Percentiles rank a stretch among this genome's conserved stretches.
Evolutionary conservation across 2,329 filamentous ascomycete species (phyloP).

Genomic region (Cladophialophora carrionii): DNA sequence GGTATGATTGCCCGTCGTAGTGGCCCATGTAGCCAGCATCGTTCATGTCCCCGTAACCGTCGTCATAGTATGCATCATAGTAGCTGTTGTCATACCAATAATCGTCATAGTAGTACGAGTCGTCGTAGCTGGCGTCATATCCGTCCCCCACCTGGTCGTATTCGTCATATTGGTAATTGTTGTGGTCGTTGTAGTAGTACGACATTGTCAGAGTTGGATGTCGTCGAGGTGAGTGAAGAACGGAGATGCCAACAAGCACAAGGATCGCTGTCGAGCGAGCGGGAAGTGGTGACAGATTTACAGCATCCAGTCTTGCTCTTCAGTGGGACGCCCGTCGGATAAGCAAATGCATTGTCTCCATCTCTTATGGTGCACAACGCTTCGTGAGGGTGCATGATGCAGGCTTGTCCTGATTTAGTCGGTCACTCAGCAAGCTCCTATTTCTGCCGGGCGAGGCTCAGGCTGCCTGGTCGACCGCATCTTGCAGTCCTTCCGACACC

Average conservation of each 20-base stretch:
- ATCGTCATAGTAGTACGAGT: conserved; percentile 5
- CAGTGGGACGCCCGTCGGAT: background rate
- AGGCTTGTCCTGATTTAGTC: too few relatives aligned
- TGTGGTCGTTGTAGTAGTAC: background rate
- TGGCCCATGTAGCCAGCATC: background rate
- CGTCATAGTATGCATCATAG: background rate
- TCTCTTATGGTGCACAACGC: background rate
- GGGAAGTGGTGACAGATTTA: background rate
- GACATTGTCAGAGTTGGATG: background rate
- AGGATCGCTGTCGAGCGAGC: background rate
- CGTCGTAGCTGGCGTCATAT: conserved; percentile 7
- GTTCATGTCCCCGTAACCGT: background rate
- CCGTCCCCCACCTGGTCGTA: background rate
- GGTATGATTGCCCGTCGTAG: background rate
- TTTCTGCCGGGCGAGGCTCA: background rate
- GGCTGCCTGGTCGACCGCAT: background rate
- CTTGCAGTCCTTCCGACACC: background rate
- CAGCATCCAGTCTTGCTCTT: background rate
- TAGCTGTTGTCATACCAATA: conserved; percentile 12
- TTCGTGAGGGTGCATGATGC: background rate
- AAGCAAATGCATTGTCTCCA: background rate
- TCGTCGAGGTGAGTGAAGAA: background rate
- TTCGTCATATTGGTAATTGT: background rate
- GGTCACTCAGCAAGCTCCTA: background rate
- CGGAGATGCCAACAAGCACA: background rate